These are phyloP conservation scores for Diaporthe longicolla DNA, from an alignment of 2,329 filamentous ascomycete genomes.

Conservation along the genomic window DNA sequence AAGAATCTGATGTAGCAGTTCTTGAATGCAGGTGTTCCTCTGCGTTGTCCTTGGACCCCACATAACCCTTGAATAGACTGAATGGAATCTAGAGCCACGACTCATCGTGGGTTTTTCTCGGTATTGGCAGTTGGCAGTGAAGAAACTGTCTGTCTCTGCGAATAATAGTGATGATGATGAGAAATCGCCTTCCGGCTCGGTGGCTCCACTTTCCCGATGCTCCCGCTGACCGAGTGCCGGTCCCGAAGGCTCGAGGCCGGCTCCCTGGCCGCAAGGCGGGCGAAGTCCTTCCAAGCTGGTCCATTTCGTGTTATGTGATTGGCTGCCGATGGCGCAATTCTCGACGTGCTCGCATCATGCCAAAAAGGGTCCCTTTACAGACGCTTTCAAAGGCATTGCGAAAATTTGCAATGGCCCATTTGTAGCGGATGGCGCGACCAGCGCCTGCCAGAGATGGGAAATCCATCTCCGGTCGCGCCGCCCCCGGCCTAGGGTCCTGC, in stretches of 20 bases:
- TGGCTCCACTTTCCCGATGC: slow-evolving; percentile 35
- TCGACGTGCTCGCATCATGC: slow-evolving; percentile 39
- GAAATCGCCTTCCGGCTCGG: slow-evolving; percentile 40
- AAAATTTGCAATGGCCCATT: slow-evolving; percentile 38
- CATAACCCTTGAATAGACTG: not conserved
- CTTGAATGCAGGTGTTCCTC: not conserved
- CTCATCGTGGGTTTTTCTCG: not conserved
- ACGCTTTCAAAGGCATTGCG: slow-evolving; percentile 31
- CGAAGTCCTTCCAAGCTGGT: slow-evolving; percentile 37
- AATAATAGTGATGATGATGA: slow-evolving; percentile 19
- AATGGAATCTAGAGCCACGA: not conserved
- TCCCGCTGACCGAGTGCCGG: slow-evolving; percentile 40
- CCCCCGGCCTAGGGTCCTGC: slow-evolving; percentile 7
- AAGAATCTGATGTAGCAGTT: not conserved
- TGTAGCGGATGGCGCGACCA: slow-evolving; percentile 31
- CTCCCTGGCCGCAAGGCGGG: slow-evolving; percentile 38
- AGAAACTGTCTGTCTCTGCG: not conserved
- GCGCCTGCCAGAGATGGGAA: slow-evolving; percentile 27
- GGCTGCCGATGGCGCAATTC: slow-evolving; percentile 43
- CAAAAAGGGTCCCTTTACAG: slow-evolving; percentile 36
- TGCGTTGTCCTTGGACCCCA: slow-evolving; percentile 4
- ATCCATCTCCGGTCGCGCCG: slow-evolving; percentile 38
- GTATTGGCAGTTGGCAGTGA: not conserved
- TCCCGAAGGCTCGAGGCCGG: slow-evolving; percentile 35
- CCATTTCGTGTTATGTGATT: slow-evolving; percentile 34